Base-by-base conservation (phyloP, 2,329 filamentous ascomycete species). In the Cryphonectria naterciae region DNA sequence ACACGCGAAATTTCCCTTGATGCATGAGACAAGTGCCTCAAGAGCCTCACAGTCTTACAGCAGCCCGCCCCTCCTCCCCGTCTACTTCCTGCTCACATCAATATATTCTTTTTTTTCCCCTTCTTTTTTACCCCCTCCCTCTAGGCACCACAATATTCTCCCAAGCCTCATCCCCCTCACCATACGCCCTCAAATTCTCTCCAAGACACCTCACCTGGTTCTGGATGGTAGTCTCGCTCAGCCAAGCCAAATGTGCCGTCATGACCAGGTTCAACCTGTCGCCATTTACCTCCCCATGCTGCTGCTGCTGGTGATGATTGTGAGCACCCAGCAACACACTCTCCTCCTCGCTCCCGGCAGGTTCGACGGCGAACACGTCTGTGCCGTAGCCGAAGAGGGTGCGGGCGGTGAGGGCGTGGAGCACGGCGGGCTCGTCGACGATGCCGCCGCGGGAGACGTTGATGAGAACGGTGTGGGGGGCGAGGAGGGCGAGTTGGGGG, bases 181-280 rank as follows among this genome's bases (percentile, higher is more conserved):
- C 49, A 25, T 69, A 76, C 25, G 73, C 71, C 67, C 61, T 70
- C 37, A 77, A 70, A 43, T 73, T 73, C 39, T 72, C 72, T 43
- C 62, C 70, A 1, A 76, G 73, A 72, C 73, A 73, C 11, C 64
- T n/a, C 58, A 74, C 73, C 72, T 75, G 73, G 8, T 72, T 75
- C 11, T 49, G 17, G 6, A 76, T 32, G 0, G 75, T 77, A 68
- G 73, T 74, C 4, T 68, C 72, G 15, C 76, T 76, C 68, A 75
- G 73, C 68, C 76, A 77, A 1, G 73, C 76, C 61, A 76, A 70
- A n/a, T 77, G 75, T 1, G 75, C 73, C 4, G 76, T 77, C 56
- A 77, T 67, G 19, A 74, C 74, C 22, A 77, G 63, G 62, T 77
- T 77, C 11, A 75, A 25, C 41, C 39, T 35, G 10, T 39, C 7